These are phyloP conservation scores for Phaseolus coccineus DNA, from an alignment of 331 rosid species.

Conservation along the genomic window DNA sequence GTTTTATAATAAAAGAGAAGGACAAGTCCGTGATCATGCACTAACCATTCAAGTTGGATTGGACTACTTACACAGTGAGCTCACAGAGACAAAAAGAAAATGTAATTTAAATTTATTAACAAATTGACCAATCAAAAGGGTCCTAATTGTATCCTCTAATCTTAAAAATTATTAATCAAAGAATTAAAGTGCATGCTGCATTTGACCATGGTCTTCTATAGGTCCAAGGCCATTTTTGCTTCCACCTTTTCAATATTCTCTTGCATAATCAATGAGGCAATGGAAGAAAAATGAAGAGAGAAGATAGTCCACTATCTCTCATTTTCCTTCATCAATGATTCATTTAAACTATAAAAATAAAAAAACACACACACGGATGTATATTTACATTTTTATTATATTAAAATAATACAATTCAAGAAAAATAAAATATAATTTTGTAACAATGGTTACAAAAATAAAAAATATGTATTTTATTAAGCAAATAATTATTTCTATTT, in stretches of 20 bases:
- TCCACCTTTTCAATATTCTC: background rate
- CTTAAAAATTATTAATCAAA: background rate
- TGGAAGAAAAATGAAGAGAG: background rate
- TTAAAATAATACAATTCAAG: too few species aligned
- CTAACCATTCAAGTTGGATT: background rate
- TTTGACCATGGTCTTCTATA: background rate
- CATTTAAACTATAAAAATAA: too few species aligned
- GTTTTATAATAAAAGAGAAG: background rate
- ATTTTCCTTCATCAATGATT: too few species aligned
- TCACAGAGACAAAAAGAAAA: background rate
- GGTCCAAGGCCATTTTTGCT: background rate
- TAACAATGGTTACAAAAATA: too few species aligned
- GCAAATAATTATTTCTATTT: too few species aligned
- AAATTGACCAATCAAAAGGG: background rate
- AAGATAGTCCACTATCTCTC: too few species aligned
- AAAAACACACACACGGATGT: too few species aligned
- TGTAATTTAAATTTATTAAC: background rate
- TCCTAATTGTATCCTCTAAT: background rate
- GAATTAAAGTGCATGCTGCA: background rate
- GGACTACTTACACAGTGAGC: background rate
- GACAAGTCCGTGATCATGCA: conserved; percentile 18
- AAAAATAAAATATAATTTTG: too few species aligned
- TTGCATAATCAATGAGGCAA: background rate
- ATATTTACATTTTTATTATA: too few species aligned
- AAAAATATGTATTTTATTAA: too few species aligned